Conservation (phyloP, 2,329 filamentous ascomycete genomes). For the Bertia moriformis region DNA sequence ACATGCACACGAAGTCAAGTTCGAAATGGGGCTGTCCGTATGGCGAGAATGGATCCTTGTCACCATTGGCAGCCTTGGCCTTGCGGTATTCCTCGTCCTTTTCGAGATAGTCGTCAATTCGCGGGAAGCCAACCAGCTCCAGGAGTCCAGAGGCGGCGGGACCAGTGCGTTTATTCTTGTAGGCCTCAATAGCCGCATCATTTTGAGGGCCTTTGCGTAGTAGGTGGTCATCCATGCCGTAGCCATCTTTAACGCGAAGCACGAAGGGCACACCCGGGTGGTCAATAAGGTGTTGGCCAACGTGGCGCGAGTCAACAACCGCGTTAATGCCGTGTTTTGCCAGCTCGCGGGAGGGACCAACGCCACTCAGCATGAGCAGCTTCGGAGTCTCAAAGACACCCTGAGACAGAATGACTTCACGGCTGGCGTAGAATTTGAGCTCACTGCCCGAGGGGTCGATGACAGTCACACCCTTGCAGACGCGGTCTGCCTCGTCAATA, state of each 20-base stretch:
- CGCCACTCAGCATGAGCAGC: constrained; percentile 23
- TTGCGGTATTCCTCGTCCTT: constrained; percentile 29
- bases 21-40: constrained; percentile 45
- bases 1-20: constrained; percentile 46
- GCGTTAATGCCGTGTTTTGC: constrained; percentile 10
- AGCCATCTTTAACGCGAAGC: constrained; percentile 23
- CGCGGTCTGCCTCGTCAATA: constrained; percentile 27
- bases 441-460: constrained; percentile 21
- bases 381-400: constrained; percentile 24
- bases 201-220: constrained; percentile 18
- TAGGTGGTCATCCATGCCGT: constrained; percentile 18
- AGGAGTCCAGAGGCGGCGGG: constrained; percentile 18
- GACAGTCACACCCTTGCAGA: constrained; percentile 28
- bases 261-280: constrained; percentile 22
- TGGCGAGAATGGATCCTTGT: constrained; percentile 36
- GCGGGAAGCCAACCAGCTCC: constrained; percentile 38
- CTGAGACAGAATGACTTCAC: constrained; percentile 17
- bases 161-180: constrained; percentile 24
- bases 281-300: constrained; percentile 16
- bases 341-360: constrained; percentile 16
- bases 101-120: constrained; percentile 37
- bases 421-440: constrained; percentile 26
- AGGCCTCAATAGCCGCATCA: constrained; percentile 13
- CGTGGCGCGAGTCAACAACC: constrained; percentile 11
- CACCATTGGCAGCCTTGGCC: constrained; percentile 21